A percentile compares a stretch with the other conserved stretches of the same genome.
Conservation (phyloP, 495 filamentous ascomycete genomes). For the Mycothermus thermophilus region DNA sequence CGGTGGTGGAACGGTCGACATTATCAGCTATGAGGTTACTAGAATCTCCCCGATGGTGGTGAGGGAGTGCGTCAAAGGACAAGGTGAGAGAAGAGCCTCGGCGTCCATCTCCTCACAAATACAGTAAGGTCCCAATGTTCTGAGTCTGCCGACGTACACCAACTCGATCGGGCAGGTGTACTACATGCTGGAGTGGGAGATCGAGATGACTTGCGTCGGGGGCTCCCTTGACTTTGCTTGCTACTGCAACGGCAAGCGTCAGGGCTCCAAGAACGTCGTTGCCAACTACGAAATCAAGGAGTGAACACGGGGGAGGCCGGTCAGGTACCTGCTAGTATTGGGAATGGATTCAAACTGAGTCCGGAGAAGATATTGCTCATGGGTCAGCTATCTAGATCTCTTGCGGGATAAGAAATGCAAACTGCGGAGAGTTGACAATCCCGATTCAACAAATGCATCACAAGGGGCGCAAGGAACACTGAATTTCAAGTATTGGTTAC, state of each 20-base stretch:
- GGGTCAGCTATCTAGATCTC: no score
- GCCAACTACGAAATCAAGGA: conserved; percentile 3
- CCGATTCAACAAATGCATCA: no score
- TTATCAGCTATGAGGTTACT: conserved; percentile 10
- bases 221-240: conserved; percentile 1
- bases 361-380: no score
- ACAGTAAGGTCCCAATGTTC: no score
- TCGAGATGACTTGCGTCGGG: conserved; percentile 2
- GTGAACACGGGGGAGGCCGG: no score
- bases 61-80: conserved; percentile 10
- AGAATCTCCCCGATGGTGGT: conserved; percentile 3
- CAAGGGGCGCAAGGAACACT: no score
- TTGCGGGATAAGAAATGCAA: no score
- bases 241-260: conserved; percentile 4
- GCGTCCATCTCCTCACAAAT: no score
- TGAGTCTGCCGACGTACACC: conserved; percentile 3
- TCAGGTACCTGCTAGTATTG: no score
- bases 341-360: no score
- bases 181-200: neutral
- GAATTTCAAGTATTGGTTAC: no score
- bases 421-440: no score
- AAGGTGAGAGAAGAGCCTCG: conserved; percentile 8
- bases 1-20: conserved; percentile 14
- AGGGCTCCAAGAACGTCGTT: conserved; percentile 4
- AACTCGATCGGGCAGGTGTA: conserved; percentile 5